A percentile compares a stretch with the other conserved stretches of the same genome.
Evolutionary conservation across 1,284 basidiomycete genomes (phyloP).

Genomic region (Neonothopanus nambi): DNA sequence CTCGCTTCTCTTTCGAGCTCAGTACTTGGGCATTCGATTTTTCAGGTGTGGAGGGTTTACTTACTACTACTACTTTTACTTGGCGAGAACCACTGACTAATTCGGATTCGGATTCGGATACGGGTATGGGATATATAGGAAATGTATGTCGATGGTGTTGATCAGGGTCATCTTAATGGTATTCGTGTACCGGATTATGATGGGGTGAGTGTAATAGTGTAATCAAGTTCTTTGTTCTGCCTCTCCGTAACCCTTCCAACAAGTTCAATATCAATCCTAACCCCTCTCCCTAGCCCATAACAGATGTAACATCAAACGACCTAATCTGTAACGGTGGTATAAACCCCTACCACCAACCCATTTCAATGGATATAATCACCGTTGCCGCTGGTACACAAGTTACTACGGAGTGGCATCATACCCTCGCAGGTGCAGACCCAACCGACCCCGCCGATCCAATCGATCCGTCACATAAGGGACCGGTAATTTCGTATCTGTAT

Average conservation of each 20-base stretch:
- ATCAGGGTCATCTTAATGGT: conserved; percentile 32
- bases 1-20: too few species aligned
- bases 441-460: conserved; percentile 50
- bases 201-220: conserved; percentile 42
- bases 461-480: conserved; percentile 54
- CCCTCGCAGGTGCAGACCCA: conserved; percentile 43
- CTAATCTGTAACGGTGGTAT: conserved; percentile 63
- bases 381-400: conserved; percentile 51
- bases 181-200: conserved; percentile 42
- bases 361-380: conserved; percentile 49
- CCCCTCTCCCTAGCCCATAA: conserved; percentile 42
- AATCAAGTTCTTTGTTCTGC: too few species aligned
- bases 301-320: conserved; percentile 54
- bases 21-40: too few species aligned
- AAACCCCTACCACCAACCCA: conserved; percentile 55
- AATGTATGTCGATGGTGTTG: conserved; percentile 32
- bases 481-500: conserved; percentile 54
- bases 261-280: neutral
- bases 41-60: too few species aligned
- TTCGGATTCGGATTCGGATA: too few species aligned
- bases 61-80: too few species aligned
- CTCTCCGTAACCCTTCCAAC: neutral
- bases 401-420: conserved; percentile 57
- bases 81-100: too few species aligned
- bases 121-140: too few species aligned